A percentile compares a stretch with the other conserved stretches of the same genome.
Conservation (phyloP, 2,329 filamentous ascomycete species). For the Penicillium frequentans region DNA sequence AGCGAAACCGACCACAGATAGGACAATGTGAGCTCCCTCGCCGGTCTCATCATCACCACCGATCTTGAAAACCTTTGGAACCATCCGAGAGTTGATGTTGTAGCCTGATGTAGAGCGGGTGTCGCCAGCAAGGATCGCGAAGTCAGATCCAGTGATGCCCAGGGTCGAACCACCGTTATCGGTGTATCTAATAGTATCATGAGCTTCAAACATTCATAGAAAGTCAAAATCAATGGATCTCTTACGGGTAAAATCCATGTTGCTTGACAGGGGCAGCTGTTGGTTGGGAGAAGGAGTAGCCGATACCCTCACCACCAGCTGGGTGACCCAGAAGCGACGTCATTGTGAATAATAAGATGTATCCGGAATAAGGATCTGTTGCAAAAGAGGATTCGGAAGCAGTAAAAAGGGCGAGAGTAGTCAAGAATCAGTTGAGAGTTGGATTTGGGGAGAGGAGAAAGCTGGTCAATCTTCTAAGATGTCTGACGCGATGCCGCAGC, state of each 20-base stretch:
- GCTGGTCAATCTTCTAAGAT: constrained; percentile 11
- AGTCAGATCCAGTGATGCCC: constrained; percentile 89
- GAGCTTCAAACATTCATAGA: constrained; percentile 5
- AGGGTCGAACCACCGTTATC: constrained; percentile 97
- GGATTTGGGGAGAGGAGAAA: constrained; percentile 11
- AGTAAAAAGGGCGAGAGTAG: constrained; percentile 3
- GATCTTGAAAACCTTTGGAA: constrained; percentile 96
- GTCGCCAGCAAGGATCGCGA: constrained; percentile 95
- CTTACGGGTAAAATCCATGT: constrained; percentile 92
- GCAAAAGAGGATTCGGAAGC: neutral
- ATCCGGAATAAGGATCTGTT: neutral
- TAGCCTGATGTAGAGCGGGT: constrained; percentile 94
- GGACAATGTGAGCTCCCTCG: constrained; percentile 78
- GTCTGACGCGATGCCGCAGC: constrained; percentile 40
- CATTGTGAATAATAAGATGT: constrained; percentile 42
- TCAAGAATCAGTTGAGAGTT: constrained; percentile 4
- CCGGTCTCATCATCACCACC: constrained; percentile 86
- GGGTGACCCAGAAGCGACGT: constrained; percentile 53
- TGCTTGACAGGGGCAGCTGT: constrained; percentile 52
- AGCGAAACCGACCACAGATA: constrained; percentile 93
- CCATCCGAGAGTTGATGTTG: constrained; percentile 97
- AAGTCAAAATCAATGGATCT: neutral
- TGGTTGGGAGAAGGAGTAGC: constrained; percentile 60
- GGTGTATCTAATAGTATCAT: constrained; percentile 63
- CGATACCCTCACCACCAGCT: constrained; percentile 53